Evolutionary conservation across 768 basidiomycete genomes (phyloP).

Genomic region (Tulasnella sp.): DNA sequence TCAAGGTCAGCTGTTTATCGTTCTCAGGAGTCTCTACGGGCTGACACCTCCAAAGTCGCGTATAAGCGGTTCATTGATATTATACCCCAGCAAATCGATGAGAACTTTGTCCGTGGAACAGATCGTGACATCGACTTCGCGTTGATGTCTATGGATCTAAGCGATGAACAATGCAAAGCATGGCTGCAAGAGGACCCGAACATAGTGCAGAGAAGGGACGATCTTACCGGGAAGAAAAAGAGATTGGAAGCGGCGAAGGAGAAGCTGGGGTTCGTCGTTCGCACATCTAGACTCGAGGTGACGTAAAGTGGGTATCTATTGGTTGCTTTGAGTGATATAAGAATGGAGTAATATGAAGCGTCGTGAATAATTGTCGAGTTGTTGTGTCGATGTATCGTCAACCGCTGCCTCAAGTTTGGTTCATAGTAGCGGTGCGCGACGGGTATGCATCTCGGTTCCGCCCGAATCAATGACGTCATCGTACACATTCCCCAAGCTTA

Average conservation of each 20-base stretch:
- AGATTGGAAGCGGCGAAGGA: conserved; percentile 6
- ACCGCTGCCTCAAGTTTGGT: too few relatives aligned
- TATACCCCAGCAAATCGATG: conserved; percentile 46
- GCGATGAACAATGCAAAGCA: conserved; percentile 37
- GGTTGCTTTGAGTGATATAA: too few relatives aligned
- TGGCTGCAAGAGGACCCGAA: conserved; percentile 42
- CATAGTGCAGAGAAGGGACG: conserved; percentile 30
- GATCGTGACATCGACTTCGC: conserved; percentile 36
- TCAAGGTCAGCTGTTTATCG: conserved; percentile 6
- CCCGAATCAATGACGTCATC: too few relatives aligned
- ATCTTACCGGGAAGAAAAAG: conserved; percentile 25
- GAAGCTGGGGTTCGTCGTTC: neutral
- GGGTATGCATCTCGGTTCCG: too few relatives aligned
- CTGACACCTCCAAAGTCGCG: conserved; percentile 34
- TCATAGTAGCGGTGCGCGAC: too few relatives aligned
- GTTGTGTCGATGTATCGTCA: too few relatives aligned
- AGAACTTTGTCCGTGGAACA: conserved; percentile 44
- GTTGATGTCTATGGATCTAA: conserved; percentile 42
- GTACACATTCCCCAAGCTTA: too few relatives aligned
- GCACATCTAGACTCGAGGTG: neutral
- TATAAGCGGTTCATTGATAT: conserved; percentile 52
- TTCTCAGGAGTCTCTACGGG: too few relatives aligned
- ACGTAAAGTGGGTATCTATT: too few relatives aligned
- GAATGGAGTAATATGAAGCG: conserved; percentile 44
- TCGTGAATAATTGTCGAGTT: conserved; percentile 34